Conservation (phyloP, 805 yeast genomes). For the Debaryomyces tyrocola region DNA sequence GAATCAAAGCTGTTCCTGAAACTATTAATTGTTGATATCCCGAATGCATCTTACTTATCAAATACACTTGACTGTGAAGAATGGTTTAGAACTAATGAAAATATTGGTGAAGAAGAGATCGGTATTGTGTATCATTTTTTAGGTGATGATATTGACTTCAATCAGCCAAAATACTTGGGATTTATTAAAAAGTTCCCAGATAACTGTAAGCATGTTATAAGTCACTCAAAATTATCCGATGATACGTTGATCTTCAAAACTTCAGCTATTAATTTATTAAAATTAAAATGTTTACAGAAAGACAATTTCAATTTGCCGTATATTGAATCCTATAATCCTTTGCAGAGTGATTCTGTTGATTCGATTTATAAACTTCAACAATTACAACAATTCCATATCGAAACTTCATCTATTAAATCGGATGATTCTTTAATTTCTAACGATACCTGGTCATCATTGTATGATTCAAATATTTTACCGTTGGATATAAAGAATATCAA, state of each 20-base stretch:
- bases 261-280: constrained; percentile 53
- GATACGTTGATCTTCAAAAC: constrained; percentile 60
- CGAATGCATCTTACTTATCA: constrained; percentile 45
- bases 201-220: constrained; percentile 58
- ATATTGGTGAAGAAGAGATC: constrained; percentile 34
- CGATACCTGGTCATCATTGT: constrained; percentile 30
- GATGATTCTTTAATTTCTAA: constrained; percentile 19
- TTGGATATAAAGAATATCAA: constrained; percentile 13
- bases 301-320: constrained; percentile 44
- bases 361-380: constrained; percentile 25
- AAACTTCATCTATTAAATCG: constrained; percentile 17
- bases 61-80: constrained; percentile 23
- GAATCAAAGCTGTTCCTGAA: constrained; percentile 58
- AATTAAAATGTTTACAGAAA: constrained; percentile 54
- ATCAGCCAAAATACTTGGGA: constrained; percentile 39
- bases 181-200: constrained; percentile 58
- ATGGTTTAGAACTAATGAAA: constrained; percentile 35
- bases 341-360: constrained; percentile 3
- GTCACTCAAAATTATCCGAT: constrained; percentile 68
- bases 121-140: constrained; percentile 74
- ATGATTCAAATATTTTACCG: constrained; percentile 26
- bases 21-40: constrained; percentile 72
- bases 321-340: constrained; percentile 18
- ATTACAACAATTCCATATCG: constrained; percentile 28
- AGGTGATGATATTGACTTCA: constrained; percentile 57